Percentiles rank a stretch among this genome's conserved stretches.
Evolutionary conservation across 78 protist species (phyloP).

Genomic region (Dictyostelium purpureum): DNA sequence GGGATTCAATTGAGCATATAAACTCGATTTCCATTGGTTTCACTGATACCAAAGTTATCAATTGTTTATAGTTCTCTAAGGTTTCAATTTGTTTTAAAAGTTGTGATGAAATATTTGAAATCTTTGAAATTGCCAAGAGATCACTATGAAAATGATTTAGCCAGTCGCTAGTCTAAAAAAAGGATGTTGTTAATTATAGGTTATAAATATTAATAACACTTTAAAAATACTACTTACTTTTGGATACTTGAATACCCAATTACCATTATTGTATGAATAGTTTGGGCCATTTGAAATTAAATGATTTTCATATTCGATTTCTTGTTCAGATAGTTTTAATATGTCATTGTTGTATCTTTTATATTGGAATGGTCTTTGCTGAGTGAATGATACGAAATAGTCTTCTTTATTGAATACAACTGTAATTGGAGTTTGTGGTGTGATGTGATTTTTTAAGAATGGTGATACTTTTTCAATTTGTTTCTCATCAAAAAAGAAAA

Average conservation of each 20-base stretch:
- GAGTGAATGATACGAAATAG: background rate
- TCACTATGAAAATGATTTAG: slow-evolving; percentile 23
- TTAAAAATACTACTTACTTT: background rate
- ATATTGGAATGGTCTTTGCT: slow-evolving; percentile 5
- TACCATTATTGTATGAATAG: slow-evolving; percentile 1
- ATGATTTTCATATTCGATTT: no score
- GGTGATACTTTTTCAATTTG: slow-evolving; percentile 12
- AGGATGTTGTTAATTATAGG: background rate
- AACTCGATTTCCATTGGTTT: slow-evolving; percentile 45
- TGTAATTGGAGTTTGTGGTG: background rate
- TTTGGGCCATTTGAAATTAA: no score
- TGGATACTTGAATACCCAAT: slow-evolving; percentile 37
- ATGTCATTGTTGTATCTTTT: background rate
- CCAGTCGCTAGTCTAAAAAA: slow-evolving; percentile 22
- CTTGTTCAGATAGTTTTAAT: no score
- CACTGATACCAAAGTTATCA: background rate
- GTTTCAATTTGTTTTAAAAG: slow-evolving; percentile 19
- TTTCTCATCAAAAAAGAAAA: background rate
- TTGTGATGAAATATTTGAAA: background rate
- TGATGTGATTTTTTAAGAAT: background rate
- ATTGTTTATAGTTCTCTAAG: background rate
- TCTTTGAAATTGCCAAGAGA: background rate
- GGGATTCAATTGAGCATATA: background rate
- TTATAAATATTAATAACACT: background rate
- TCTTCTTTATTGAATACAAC: background rate